Evolutionary conservation across 169 alveolate species (phyloP).

Genomic region (Eimeria sp.): DNA sequence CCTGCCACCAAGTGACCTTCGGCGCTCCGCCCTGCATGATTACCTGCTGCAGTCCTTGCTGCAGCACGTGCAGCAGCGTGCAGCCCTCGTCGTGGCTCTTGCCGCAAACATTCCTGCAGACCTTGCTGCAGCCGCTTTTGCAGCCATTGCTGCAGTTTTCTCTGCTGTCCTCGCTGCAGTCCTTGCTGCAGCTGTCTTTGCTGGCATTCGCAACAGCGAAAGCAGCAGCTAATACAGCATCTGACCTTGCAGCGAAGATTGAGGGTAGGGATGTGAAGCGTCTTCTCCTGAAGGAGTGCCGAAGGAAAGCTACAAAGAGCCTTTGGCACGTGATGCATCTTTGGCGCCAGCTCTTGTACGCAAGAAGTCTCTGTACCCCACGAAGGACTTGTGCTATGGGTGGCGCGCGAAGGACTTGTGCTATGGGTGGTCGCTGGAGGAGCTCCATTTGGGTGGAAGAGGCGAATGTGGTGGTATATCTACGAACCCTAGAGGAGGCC

Average conservation of each 20-base stretch:
- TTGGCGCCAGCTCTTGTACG: slow-evolving; percentile 7
- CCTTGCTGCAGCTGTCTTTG: slow-evolving; percentile 20
- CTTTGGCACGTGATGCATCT: slow-evolving; percentile 24
- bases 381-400: not conserved
- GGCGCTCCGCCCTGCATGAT: not conserved
- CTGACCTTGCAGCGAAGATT: not conserved
- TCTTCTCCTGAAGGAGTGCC: not conserved
- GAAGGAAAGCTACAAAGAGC: not conserved
- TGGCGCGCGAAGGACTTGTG: not conserved
- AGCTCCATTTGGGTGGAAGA: slow-evolving; percentile 27
- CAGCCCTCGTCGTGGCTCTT: not conserved
- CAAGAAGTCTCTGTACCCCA: not conserved
- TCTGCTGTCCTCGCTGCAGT: not conserved
- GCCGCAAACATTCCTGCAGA: not conserved
- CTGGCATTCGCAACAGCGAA: not conserved
- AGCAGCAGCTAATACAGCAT: not conserved
- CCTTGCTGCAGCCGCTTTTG: not conserved
- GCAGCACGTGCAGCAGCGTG: slow-evolving; percentile 8
- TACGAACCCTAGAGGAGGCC: not conserved
- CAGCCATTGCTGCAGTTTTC: not conserved
- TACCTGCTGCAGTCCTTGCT: slow-evolving; percentile 29
- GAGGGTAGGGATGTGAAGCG: not conserved
- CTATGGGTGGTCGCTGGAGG: slow-evolving; percentile 29
- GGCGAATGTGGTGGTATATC: slow-evolving; percentile 4
- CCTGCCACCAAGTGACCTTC: not conserved